These are phyloP conservation scores for Irpex lacteus DNA, from an alignment of 1,284 basidiomycete species.

Conservation along the genomic window DNA sequence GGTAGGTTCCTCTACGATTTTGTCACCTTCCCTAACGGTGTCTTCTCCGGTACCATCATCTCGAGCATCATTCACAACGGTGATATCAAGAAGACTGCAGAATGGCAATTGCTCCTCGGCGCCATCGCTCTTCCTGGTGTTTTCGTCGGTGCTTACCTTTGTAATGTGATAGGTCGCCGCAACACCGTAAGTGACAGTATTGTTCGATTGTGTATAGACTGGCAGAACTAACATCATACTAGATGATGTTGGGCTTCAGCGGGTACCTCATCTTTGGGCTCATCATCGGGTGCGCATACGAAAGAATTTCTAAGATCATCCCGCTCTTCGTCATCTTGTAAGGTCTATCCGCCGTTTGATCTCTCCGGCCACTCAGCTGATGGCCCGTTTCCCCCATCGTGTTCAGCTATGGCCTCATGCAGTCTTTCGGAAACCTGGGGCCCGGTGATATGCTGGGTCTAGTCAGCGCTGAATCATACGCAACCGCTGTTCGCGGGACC, in stretches of 20 bases:
- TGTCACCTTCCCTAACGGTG: slow-evolving; percentile 57
- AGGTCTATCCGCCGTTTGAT: slow-evolving; percentile 24
- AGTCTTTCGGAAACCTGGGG: slow-evolving; percentile 68
- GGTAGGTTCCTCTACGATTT: slow-evolving; percentile 75
- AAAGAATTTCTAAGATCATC: slow-evolving; percentile 63
- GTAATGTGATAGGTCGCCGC: slow-evolving; percentile 61
- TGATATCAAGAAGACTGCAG: slow-evolving; percentile 55
- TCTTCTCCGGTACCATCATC: slow-evolving; percentile 65
- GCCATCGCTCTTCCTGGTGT: slow-evolving; percentile 67
- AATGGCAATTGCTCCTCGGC: slow-evolving; percentile 71
- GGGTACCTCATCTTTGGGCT: slow-evolving; percentile 75
- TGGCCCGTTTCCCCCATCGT: slow-evolving; percentile 3
- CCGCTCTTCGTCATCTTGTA: slow-evolving; percentile 69
- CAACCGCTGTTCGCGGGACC: slow-evolving; percentile 68
- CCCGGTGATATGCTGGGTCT: slow-evolving; percentile 75
- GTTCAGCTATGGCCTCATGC: slow-evolving; percentile 63
- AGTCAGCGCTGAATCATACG: slow-evolving; percentile 66
- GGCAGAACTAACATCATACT: not conserved
- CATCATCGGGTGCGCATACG: slow-evolving; percentile 65
- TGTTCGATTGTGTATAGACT: not conserved
- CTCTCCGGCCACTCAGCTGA: slow-evolving; percentile 6
- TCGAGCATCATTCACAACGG: slow-evolving; percentile 53
- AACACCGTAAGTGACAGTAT: slow-evolving; percentile 45
- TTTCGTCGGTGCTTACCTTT: slow-evolving; percentile 58
- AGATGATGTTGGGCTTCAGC: slow-evolving; percentile 75